Evolutionary conservation across 352 stramenopile genomes (phyloP).

Genomic region (Phytophthora nicotianae): DNA sequence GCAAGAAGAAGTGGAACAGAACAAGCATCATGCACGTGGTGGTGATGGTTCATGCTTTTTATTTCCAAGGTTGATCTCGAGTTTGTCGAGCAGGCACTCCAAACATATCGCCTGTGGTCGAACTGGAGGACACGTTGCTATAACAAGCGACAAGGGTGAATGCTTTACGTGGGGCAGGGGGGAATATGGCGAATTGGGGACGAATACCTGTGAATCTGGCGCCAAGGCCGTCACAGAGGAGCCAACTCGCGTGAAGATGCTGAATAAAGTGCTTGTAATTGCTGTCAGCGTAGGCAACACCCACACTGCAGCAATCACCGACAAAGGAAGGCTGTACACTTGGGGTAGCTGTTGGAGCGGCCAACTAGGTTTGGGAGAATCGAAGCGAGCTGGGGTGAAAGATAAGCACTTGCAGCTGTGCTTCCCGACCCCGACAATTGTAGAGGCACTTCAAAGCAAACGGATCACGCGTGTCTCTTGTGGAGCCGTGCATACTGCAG

Average conservation of each 20-base stretch:
- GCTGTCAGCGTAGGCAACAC: constrained; percentile 67
- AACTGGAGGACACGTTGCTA: constrained; percentile 54
- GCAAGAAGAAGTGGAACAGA: constrained; percentile 11
- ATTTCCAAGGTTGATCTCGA: constrained; percentile 44
- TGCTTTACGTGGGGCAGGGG: constrained; percentile 71
- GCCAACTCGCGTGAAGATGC: constrained; percentile 5
- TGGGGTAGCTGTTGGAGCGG: constrained; percentile 78
- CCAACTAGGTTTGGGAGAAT: constrained; percentile 65
- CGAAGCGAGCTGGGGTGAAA: constrained; percentile 58
- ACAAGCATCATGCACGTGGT: background rate
- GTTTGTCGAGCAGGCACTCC: constrained; percentile 32
- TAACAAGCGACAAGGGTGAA: constrained; percentile 31
- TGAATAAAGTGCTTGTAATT: constrained; percentile 23
- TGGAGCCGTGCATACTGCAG: constrained; percentile 84
- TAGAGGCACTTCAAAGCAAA: constrained; percentile 49
- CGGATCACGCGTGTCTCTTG: constrained; percentile 83
- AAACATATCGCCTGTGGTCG: constrained; percentile 48
- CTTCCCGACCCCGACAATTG: constrained; percentile 69
- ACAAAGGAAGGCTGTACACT: constrained; percentile 54
- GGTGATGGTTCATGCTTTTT: constrained; percentile 47
- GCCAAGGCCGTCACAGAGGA: constrained; percentile 12
- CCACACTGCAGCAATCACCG: constrained; percentile 59
- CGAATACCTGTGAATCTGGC: constrained; percentile 25
- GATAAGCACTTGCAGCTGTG: constrained; percentile 54
- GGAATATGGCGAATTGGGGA: constrained; percentile 65